phyloP scores from a whole-genome alignment of 805 yeast genomes.

The Candida vartiovaarae region DNA sequence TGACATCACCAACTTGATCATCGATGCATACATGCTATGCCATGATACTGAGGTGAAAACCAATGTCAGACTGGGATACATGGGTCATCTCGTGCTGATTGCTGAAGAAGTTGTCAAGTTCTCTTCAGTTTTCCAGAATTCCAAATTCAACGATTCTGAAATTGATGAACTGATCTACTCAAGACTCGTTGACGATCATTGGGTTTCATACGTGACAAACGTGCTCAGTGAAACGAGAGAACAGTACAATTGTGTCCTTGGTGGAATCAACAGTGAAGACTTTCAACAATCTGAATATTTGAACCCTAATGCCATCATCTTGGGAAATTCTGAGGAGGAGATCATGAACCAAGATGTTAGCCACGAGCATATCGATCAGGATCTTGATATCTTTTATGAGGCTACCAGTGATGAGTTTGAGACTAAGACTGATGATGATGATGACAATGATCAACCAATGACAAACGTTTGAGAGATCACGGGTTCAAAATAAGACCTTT shows the following conservation, averaged over 20 bases:
- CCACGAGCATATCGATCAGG: no score
- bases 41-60: conserved; percentile 51
- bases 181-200: conserved; percentile 35
- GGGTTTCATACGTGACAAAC: conserved; percentile 72
- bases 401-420: background rate
- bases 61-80: conserved; percentile 80
- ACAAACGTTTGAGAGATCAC: conserved; percentile 3
- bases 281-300: conserved; percentile 18
- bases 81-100: conserved; percentile 91
- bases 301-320: conserved; percentile 19
- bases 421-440: background rate
- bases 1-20: conserved; percentile 54
- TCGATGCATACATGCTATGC: conserved; percentile 57
- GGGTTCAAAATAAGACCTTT: no score
- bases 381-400: conserved; percentile 3
- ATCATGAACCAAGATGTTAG: conserved; percentile 16
- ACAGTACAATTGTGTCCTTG: conserved; percentile 81
- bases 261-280: conserved; percentile 40
- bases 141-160: conserved; percentile 20
- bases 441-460: conserved; percentile 9
- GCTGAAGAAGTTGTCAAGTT: conserved; percentile 97
- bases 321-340: conserved; percentile 24
- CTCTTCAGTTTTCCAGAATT: conserved; percentile 28
- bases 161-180: conserved; percentile 21
- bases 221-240: conserved; percentile 75